Base-by-base conservation (phyloP, 1,284 basidiomycete species). In the Trametes pubescens region DNA sequence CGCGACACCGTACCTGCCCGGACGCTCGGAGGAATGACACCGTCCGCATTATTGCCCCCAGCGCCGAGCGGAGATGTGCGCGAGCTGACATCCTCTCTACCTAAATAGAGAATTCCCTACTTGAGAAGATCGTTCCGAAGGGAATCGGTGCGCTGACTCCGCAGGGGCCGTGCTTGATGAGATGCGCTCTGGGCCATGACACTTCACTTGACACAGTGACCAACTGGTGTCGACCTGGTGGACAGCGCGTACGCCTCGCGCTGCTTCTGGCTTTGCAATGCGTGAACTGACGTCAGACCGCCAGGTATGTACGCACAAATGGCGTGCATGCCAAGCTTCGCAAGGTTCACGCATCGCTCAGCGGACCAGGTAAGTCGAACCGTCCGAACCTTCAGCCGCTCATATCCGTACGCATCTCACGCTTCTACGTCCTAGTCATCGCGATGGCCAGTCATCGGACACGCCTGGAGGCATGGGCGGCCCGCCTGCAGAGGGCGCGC, bases 211-310 rank as follows among this genome's bases (percentile, higher is more conserved):
- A n/a, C 6, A 21, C n/a, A 38, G 34, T 26, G 35, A 35, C 32
- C 32, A 11, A 22, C 9, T n/a, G 26, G 43, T 46, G 40, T 44
- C n/a, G n/a, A n/a, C n/a, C 53, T 53, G 22, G 37, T 43, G 52
- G 22, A 43, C 52, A 43, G 37, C 13, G 26, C 53, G 16, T 29
- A n/a, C 10, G 16, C 40, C 38, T 8, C 40, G 53, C 26, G 9
- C 13, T 44, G 38, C 53, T 55, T 55, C 53, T 55, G 29, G 53
- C 29, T 18, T 16, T 44, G 53, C 53, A 21, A 24, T 22, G 29
- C 16, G 43, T 14, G 40, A 16, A 4, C 26, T 56, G 43, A 56
- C 54, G 54, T 56, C 43, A 34, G 32, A 29, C 18, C n/a, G n/a
- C 16, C n/a, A 34, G 26, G 18, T 37, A 10, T 11, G 34, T 29